Evolutionary conservation across 192 early-diverging fungal genomes (phyloP).

Genomic region (Podila clonocystis): DNA sequence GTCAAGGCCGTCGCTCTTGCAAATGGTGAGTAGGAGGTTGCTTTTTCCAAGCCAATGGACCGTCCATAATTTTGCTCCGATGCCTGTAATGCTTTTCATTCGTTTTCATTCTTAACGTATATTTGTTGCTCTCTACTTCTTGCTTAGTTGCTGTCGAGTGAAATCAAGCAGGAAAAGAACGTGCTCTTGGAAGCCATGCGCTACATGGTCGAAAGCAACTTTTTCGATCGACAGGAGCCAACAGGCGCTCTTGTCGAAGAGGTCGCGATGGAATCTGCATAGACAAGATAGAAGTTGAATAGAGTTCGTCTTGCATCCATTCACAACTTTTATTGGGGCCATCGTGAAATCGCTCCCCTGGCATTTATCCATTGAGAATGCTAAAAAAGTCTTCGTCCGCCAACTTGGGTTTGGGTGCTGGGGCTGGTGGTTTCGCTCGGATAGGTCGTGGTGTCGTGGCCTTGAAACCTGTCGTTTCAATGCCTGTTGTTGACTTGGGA

Average conservation of each 20-base stretch:
- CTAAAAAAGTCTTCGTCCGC: slow-evolving; percentile 47
- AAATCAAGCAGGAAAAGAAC: slow-evolving; percentile 70
- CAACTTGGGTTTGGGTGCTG: slow-evolving; percentile 8
- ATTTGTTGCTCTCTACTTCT: background rate
- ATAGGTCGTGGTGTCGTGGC: background rate
- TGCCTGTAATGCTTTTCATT: background rate
- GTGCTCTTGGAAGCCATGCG: slow-evolving; percentile 70
- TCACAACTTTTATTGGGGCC: too few species aligned
- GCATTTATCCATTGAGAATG: slow-evolving; percentile 21
- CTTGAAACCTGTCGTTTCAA: background rate
- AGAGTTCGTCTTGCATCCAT: too few species aligned
- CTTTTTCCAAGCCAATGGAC: background rate
- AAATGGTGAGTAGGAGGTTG: slow-evolving; percentile 46
- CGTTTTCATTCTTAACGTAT: background rate
- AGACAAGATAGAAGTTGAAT: too few species aligned
- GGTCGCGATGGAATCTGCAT: background rate
- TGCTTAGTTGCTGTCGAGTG: slow-evolving; percentile 62
- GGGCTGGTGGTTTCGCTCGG: background rate
- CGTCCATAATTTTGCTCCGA: background rate
- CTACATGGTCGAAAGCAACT: slow-evolving; percentile 65
- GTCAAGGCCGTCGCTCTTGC: slow-evolving; percentile 47
- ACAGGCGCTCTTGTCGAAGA: slow-evolving; percentile 25
- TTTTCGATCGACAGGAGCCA: slow-evolving; percentile 53
- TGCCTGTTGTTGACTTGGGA: background rate
- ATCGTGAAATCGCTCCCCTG: too few species aligned